These are phyloP conservation scores for Dactylellina drechsleri DNA, from an alignment of 2,329 filamentous ascomycete species.

Conservation along the genomic window DNA sequence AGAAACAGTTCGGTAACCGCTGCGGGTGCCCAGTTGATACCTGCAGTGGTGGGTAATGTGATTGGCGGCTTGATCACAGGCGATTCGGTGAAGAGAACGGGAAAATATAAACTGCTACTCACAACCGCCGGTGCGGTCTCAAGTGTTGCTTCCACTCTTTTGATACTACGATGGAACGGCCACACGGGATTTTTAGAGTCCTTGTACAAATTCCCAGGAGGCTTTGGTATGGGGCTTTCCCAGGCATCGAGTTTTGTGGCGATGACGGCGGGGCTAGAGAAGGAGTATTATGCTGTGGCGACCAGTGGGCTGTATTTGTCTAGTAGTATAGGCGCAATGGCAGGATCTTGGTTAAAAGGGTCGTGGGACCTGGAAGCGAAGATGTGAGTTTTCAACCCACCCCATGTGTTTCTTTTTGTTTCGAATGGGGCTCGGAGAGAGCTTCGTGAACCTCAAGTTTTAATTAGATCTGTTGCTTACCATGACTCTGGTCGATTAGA, in stretches of 20 bases:
- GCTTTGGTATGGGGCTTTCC: slow-evolving; percentile 63
- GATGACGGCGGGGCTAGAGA: slow-evolving; percentile 47
- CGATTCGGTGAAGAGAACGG: slow-evolving; percentile 68
- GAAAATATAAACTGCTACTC: slow-evolving; percentile 69
- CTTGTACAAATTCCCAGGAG: slow-evolving; percentile 70
- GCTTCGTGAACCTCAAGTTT: too few relatives aligned
- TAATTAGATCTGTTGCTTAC: too few relatives aligned
- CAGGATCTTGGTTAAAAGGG: slow-evolving; percentile 26
- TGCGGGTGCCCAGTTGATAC: slow-evolving; percentile 72
- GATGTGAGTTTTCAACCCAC: slow-evolving; percentile 5
- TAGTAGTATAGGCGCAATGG: slow-evolving; percentile 32
- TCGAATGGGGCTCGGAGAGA: too few relatives aligned
- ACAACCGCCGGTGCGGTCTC: slow-evolving; percentile 62
- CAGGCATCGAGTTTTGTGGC: slow-evolving; percentile 50
- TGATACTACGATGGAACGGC: slow-evolving; percentile 69
- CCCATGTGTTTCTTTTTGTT: background rate
- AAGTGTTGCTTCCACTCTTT: slow-evolving; percentile 30
- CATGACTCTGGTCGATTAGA: slow-evolving; percentile 8
- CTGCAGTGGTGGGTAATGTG: slow-evolving; percentile 74
- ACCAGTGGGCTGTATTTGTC: slow-evolving; percentile 44
- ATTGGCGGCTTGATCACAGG: slow-evolving; percentile 72
- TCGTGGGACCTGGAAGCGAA: slow-evolving; percentile 34
- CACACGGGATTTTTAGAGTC: slow-evolving; percentile 68
- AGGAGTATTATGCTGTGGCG: slow-evolving; percentile 43
- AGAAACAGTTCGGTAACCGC: slow-evolving; percentile 68